phyloP scores from a whole-genome alignment of 73 alveolate genomes.

The Tetrahymena borealis region DNA sequence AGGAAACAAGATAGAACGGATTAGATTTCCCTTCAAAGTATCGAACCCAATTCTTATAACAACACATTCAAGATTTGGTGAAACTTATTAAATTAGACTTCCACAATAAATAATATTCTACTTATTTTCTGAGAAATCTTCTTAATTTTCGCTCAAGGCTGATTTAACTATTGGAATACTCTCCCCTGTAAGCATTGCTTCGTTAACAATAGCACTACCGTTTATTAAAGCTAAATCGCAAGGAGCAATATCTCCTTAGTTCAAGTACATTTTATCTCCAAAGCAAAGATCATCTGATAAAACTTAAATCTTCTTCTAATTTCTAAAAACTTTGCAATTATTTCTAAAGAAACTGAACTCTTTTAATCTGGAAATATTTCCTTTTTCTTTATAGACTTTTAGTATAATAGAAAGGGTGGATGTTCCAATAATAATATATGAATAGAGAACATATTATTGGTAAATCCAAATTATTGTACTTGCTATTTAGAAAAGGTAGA shows the following conservation, averaged over 20 bases:
- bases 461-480: neutral
- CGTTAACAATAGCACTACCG: constrained; percentile 82
- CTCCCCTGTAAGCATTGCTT: constrained; percentile 94
- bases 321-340: neutral
- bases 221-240: constrained; percentile 83
- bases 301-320: neutral
- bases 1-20: constrained; percentile 68
- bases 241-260: constrained; percentile 58
- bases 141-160: constrained; percentile 44
- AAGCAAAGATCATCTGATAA: neutral
- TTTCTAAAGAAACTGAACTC: neutral
- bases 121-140: too few species aligned
- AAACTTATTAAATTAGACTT: too few species aligned
- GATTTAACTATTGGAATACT: constrained; percentile 79
- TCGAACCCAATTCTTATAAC: constrained; percentile 77
- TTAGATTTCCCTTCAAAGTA: constrained; percentile 87
- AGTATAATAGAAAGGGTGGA: neutral
- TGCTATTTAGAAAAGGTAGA: constrained; percentile 18
- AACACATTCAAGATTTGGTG: constrained; percentile 38
- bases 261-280: constrained; percentile 83
- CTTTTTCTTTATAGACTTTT: neutral
- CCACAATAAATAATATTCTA: too few species aligned
- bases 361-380: neutral
- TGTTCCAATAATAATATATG: neutral
- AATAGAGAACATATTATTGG: neutral